Conservation (phyloP, 306 rosid genomes). For the cucumber (Cucumis sativus) region DNA sequence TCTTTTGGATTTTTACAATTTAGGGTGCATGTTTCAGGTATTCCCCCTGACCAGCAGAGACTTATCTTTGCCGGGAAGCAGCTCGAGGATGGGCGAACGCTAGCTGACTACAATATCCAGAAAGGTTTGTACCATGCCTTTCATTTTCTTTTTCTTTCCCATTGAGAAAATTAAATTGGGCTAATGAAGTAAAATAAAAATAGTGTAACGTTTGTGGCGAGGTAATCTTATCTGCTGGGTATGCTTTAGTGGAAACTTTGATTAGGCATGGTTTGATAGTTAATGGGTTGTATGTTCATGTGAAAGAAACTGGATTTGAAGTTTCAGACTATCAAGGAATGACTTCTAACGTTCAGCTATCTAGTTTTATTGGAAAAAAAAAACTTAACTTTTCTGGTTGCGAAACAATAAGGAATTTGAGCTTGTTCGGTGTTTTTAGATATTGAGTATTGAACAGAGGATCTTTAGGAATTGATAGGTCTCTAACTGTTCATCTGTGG, state of each 20-base stretch:
- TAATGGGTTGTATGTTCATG: background rate
- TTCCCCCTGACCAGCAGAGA: conserved; percentile 98
- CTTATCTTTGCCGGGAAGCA: conserved; percentile 93
- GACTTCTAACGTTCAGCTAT: background rate
- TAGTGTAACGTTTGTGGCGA: background rate
- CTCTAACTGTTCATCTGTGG: background rate
- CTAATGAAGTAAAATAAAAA: background rate
- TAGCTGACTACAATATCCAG: conserved; percentile 93
- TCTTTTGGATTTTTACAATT: background rate
- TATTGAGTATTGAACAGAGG: background rate
- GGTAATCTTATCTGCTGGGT: background rate
- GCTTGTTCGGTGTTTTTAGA: background rate
- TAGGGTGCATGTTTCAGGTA: conserved; percentile 25
- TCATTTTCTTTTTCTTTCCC: background rate
- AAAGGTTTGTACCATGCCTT: conserved; percentile 32
- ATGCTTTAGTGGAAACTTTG: background rate
- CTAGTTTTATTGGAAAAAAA: background rate
- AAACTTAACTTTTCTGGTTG: background rate
- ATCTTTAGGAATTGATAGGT: background rate
- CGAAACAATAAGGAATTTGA: background rate
- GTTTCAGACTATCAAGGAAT: background rate
- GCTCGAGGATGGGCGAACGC: conserved; percentile 99
- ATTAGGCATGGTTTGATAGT: background rate
- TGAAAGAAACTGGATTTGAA: too few relatives aligned
- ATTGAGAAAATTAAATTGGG: background rate